These are phyloP conservation scores for Eucalyptus rudis DNA, from an alignment of 345 rosid species.

Conservation along the genomic window DNA sequence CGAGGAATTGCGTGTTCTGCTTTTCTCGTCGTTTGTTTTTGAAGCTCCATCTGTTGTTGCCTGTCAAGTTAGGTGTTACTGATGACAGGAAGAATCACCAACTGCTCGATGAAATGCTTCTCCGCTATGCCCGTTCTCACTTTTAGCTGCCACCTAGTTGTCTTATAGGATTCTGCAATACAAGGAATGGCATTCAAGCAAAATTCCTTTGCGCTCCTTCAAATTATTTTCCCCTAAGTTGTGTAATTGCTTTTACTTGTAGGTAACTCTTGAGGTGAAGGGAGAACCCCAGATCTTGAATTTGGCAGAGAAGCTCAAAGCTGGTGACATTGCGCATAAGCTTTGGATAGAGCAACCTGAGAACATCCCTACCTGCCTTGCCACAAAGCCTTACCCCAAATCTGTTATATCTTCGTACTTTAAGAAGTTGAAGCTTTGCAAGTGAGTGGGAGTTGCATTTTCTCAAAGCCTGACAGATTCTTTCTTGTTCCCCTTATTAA, in stretches of 20 bases:
- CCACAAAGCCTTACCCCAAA: constrained; percentile 73
- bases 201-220: background rate
- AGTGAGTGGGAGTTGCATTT: constrained; percentile 11
- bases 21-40: background rate
- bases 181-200: background rate
- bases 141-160: background rate
- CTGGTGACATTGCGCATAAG: constrained; percentile 58
- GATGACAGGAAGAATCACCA: background rate
- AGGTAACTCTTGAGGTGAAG: constrained; percentile 96
- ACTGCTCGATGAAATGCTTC: background rate
- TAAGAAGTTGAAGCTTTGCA: constrained; percentile 76
- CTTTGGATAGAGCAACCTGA: constrained; percentile 93
- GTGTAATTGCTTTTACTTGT: background rate
- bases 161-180: background rate
- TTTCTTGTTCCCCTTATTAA: background rate
- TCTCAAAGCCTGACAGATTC: background rate
- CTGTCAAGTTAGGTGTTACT: background rate
- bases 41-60: background rate
- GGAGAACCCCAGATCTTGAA: constrained; percentile 73
- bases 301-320: constrained; percentile 58
- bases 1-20: background rate
- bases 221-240: background rate
- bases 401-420: constrained; percentile 39
- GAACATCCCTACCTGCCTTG: constrained; percentile 75
- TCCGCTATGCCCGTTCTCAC: background rate